Evolutionary conservation across 768 basidiomycete genomes (phyloP), one percentile per base, ranked within the genome.

Genomic region (Lentinula guzmanii): DNA sequence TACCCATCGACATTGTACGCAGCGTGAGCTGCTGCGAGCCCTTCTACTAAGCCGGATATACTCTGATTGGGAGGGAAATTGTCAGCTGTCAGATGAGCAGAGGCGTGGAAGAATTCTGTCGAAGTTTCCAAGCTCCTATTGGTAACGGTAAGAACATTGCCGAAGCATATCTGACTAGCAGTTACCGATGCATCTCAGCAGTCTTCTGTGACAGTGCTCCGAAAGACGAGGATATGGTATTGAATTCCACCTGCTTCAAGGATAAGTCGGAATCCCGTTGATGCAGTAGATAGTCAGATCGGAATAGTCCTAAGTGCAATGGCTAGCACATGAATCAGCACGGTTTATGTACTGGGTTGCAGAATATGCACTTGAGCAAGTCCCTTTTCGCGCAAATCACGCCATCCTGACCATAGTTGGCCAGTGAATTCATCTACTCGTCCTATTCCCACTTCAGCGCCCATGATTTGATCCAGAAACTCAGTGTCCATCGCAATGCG

Each of bases 181-280:
- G 76, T 53, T 65, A 94, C 93, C 86, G 80, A 73, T 98, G 96
- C 70, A 98, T 71, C 24, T 84, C 82, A 3, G 89, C 79, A 9
- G 80, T 76, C 41, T 77, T 79, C 64, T 90, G 78, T 0, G 91
- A 91, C 13, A 98, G 77, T 1, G 86, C 69, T 0, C 94, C 96
- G 71, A 98, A 96, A 0, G 94, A 95, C 0, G 88, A 85, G 2
- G 95, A 93, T 64, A 98, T 95, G 8, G 96, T 97, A 70, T 99
- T 99, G 76, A 98, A 97, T 71, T 99, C 96, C 45, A 98, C 96
- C 74, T 99, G 96, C 71, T 95, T 96, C 64, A 99, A 73, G 5
- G 75, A 72, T 13, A 77, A 67, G 3, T 76, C 69, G 33, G 74
- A 70, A 34, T 65, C 62, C 0, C 78, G 77, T 7, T 78, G 72